Conservation (phyloP, 108 stramenopile genomes). For the Chaetoceros muelleri region DNA sequence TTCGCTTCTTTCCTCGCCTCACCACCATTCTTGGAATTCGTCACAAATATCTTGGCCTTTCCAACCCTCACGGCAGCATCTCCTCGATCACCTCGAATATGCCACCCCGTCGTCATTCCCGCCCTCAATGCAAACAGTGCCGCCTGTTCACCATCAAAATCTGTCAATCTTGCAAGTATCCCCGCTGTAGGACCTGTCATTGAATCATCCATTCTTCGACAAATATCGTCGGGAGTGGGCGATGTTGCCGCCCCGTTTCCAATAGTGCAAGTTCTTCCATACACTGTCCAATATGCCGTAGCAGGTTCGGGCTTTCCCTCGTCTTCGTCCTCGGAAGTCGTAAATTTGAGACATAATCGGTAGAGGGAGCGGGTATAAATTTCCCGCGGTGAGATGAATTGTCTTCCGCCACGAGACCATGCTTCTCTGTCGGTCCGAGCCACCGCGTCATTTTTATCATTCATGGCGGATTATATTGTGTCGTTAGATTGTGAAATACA, state of each 20-base stretch:
- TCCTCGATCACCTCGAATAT: slow-evolving; percentile 76
- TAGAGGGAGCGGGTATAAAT: slow-evolving; percentile 74
- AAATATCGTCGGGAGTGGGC: slow-evolving; percentile 70
- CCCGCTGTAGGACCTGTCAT: slow-evolving; percentile 84
- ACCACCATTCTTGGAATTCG: slow-evolving; percentile 24
- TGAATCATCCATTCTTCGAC: slow-evolving; percentile 79
- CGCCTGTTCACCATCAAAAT: slow-evolving; percentile 72
- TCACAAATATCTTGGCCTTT: slow-evolving; percentile 63
- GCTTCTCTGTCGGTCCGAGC: slow-evolving; percentile 16
- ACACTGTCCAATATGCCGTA: slow-evolving; percentile 83
- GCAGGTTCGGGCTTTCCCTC: slow-evolving; percentile 88
- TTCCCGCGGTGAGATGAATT: slow-evolving; percentile 69
- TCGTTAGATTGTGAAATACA: too few species aligned
- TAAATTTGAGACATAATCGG: slow-evolving; percentile 83
- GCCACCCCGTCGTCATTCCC: slow-evolving; percentile 82
- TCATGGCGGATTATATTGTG: too few species aligned
- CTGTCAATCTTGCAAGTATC: slow-evolving; percentile 48
- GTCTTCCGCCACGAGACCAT: slow-evolving; percentile 72
- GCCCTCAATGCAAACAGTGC: slow-evolving; percentile 54
- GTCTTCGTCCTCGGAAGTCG: slow-evolving; percentile 86
- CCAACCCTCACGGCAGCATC: slow-evolving; percentile 83
- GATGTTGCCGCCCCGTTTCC: slow-evolving; percentile 75
- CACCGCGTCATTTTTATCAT: not conserved
- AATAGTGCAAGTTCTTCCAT: slow-evolving; percentile 69
- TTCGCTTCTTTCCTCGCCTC: slow-evolving; percentile 52